Evolutionary conservation across 2,329 filamentous ascomycete genomes (phyloP).

Genomic region (Fusarium pininemorale): DNA sequence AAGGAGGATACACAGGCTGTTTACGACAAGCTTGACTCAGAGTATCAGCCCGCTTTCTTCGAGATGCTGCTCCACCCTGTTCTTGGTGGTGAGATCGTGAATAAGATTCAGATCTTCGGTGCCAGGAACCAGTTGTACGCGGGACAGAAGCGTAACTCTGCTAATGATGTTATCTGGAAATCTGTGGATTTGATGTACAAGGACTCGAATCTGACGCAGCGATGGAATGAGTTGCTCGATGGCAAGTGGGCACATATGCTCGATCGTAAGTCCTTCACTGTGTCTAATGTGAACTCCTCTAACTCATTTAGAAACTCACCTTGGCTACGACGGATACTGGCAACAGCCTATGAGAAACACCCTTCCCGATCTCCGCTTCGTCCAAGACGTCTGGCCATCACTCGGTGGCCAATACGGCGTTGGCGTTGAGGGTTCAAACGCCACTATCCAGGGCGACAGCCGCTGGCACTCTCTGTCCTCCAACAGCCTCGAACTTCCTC

Average conservation of each 20-base stretch:
- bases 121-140: constrained; percentile 64
- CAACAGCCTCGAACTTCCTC: constrained; percentile 46
- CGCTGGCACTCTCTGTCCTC: constrained; percentile 63
- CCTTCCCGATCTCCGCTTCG: constrained; percentile 59
- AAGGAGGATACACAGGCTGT: constrained; percentile 55
- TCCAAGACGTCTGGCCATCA: constrained; percentile 66
- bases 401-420: constrained; percentile 49
- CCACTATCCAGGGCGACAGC: constrained; percentile 49
- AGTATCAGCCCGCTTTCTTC: constrained; percentile 64
- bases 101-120: constrained; percentile 56
- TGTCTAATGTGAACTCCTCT: background rate
- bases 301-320: constrained; percentile 55
- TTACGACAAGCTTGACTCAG: constrained; percentile 52
- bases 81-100: constrained; percentile 64
- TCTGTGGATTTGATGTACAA: constrained; percentile 29
- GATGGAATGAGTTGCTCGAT: constrained; percentile 31
- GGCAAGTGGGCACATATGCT: constrained; percentile 32
- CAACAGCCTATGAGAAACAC: constrained; percentile 79
- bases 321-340: constrained; percentile 65
- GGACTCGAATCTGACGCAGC: constrained; percentile 29
- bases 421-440: constrained; percentile 46
- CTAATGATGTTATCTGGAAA: constrained; percentile 52
- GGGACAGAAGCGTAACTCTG: constrained; percentile 63
- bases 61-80: constrained; percentile 69
- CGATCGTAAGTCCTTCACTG: constrained; percentile 5